Evolutionary conservation across 106 monocot genomes (phyloP).

Genomic region (Alisma plantagoaquatica): DNA sequence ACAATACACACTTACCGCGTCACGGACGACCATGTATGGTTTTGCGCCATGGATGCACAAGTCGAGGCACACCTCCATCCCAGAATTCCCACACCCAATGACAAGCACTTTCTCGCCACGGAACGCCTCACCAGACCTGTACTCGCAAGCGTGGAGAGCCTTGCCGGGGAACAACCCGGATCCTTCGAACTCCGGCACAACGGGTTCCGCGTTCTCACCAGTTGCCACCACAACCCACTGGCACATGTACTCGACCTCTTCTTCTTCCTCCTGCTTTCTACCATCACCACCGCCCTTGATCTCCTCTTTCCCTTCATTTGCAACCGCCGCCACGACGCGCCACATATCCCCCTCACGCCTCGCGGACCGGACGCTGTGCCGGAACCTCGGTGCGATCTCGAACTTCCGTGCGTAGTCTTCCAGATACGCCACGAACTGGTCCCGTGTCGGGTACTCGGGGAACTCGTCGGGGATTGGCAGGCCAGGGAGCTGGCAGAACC

Average conservation of each 20-base stretch:
- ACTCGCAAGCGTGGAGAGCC: slow-evolving; percentile 31
- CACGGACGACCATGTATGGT: slow-evolving; percentile 36
- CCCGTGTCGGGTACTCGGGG: slow-evolving; percentile 39
- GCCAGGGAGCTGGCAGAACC: slow-evolving; percentile 40
- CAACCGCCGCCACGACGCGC: no score
- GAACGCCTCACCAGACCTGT: slow-evolving; percentile 36
- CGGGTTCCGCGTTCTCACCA: slow-evolving; percentile 39
- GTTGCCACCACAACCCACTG: slow-evolving; percentile 54
- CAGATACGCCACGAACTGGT: slow-evolving; percentile 43
- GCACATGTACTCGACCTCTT: slow-evolving; percentile 42
- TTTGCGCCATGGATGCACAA: slow-evolving; percentile 30
- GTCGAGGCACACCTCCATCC: slow-evolving; percentile 54
- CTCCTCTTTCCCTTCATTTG: no score
- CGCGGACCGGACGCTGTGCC: slow-evolving; percentile 30
- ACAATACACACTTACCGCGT: slow-evolving; percentile 17
- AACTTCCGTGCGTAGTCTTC: slow-evolving; percentile 28
- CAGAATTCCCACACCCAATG: slow-evolving; percentile 53
- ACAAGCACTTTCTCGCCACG: slow-evolving; percentile 42
- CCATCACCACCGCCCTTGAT: no score
- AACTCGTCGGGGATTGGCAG: slow-evolving; percentile 34
- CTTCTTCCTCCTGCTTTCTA: no score
- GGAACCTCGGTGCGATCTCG: slow-evolving; percentile 34
- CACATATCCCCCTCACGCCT: not conserved
- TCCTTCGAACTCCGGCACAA: slow-evolving; percentile 36
- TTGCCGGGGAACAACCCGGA: slow-evolving; percentile 15